A percentile compares a stretch with the other conserved stretches of the same genome.
Evolutionary conservation across 2,329 filamentous ascomycete species (phyloP).

Genomic region (Fusarium palustre): DNA sequence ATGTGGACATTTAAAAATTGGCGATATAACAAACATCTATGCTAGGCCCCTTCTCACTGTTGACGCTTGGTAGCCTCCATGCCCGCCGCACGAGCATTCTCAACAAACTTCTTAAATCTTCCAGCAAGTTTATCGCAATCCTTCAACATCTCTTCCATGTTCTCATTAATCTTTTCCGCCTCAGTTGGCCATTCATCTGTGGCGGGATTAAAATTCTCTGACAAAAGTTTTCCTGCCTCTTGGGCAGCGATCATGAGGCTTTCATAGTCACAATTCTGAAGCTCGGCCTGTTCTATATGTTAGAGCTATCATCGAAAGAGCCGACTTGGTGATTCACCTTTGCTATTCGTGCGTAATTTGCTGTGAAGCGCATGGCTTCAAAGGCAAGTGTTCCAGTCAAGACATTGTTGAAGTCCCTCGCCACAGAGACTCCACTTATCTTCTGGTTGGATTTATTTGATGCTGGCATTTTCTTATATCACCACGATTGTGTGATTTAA

Average conservation of each 20-base stretch:
- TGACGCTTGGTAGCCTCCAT: not conserved
- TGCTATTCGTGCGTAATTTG: conserved; percentile 8
- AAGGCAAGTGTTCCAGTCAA: not conserved
- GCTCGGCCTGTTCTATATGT: not conserved
- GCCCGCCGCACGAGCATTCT: conserved; percentile 3
- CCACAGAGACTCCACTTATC: not conserved
- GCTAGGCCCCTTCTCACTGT: not conserved
- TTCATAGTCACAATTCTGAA: conserved; percentile 4
- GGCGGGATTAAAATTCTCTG: not conserved
- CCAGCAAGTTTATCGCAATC: not conserved
- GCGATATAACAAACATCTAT: fast-evolving
- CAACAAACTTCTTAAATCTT: conserved; percentile 12
- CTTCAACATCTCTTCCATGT: conserved; percentile 1
- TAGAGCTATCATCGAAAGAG: fast-evolving
- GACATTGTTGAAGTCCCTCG: conserved; percentile 6
- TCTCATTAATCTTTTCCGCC: not conserved
- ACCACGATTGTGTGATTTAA: fast-evolving
- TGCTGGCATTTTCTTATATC: not conserved
- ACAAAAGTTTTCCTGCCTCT: not conserved
- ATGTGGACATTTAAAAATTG: too few relatives aligned
- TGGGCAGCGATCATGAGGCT: not conserved
- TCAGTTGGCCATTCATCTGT: conserved; percentile 8
- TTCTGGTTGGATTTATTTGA: not conserved
- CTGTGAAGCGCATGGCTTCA: conserved; percentile 21
- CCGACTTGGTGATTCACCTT: fast-evolving